Base-by-base conservation (phyloP, 208 protist species). In the Novymonas esmeraldas region DNA sequence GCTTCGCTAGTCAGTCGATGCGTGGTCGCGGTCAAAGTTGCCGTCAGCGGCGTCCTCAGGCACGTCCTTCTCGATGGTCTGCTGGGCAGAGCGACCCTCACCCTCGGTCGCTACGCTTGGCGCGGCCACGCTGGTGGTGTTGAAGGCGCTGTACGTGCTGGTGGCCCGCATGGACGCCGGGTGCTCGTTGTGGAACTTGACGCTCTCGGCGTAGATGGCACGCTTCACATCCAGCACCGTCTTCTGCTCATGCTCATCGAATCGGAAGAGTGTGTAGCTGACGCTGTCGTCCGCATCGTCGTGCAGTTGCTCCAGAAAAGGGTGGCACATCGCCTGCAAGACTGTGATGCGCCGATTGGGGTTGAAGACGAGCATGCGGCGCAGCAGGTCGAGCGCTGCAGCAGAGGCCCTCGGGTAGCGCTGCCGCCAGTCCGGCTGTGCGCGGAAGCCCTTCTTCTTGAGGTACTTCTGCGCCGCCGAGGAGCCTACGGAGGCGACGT, bases 361-460 rank as follows among this genome's bases (percentile, higher is more conserved):
- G 72, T 98, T 81, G 73, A 98, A 98, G 29, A 94, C 81, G 29
- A 98, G 87, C 93, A 98, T 98, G 31, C 78, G 77, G 36, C 84
- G 58, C 46, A 98, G 79, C 28, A 98, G 81, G 68, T 98, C 95
- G 24, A 98, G 65, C 13, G 95, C 93, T 34, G 88, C 71, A 0
- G 55, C 26, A n/a, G 79, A 90, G 7, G 93, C 93, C 26, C 79
- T 81, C 7, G 89, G 92, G 69, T 96, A 97, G 39, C 82, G 77
- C 33, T 73, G 63, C 18, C 73, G 63, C 89, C 91, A 98, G 60
- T 94, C 76, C 7, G 77, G 64, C 2, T 70, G 52, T 11, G 70
- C 49, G 14, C 81, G 78, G 4, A 49, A 14, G 10, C 69, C 64
- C 73, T 97, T 97, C 73, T 87, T 89, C 38, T 81, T 79, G 6